Conservation (phyloP, 257 asterid genomes). For the Nicotiana undulata region DNA sequence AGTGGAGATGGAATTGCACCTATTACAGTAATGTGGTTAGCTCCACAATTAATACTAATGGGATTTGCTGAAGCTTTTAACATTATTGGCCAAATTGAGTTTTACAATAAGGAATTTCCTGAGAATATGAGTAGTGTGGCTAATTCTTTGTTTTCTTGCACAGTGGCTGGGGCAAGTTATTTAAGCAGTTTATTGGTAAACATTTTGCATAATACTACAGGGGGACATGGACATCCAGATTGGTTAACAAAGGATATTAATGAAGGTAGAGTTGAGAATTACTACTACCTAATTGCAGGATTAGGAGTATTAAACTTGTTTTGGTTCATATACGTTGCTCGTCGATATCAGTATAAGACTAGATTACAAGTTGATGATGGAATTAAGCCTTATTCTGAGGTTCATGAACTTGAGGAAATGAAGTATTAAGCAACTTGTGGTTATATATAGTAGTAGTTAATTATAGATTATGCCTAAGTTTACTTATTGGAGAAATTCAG, state of each 20-base stretch:
- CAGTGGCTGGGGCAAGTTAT: slow-evolving; percentile 60
- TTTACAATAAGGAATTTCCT: slow-evolving; percentile 79
- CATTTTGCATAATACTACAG: slow-evolving; percentile 54
- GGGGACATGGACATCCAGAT: slow-evolving; percentile 42
- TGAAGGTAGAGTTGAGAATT: slow-evolving; percentile 49
- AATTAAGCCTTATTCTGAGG: slow-evolving; percentile 17
- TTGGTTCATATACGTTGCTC: slow-evolving; percentile 49
- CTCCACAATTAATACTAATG: slow-evolving; percentile 83
- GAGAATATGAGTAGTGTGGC: slow-evolving; percentile 80
- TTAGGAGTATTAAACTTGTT: slow-evolving; percentile 55
- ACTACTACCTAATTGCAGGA: slow-evolving; percentile 55
- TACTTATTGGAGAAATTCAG: not conserved
- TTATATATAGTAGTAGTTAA: not conserved
- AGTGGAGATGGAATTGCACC: slow-evolving; percentile 42
- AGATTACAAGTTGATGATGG: slow-evolving; percentile 23
- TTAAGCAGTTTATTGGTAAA: slow-evolving; percentile 54
- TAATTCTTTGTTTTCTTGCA: slow-evolving; percentile 62
- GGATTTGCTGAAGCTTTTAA: slow-evolving; percentile 87
- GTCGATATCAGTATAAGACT: slow-evolving; percentile 56
- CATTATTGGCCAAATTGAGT: slow-evolving; percentile 74
- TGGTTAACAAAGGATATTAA: slow-evolving; percentile 75
- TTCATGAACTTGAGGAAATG: slow-evolving; percentile 32
- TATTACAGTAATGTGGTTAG: slow-evolving; percentile 61
- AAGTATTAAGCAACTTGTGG: slow-evolving; percentile 6
- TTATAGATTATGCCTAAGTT: not conserved